Conservation (phyloP, 257 asterid species). For the Nicotiana attenuata region DNA sequence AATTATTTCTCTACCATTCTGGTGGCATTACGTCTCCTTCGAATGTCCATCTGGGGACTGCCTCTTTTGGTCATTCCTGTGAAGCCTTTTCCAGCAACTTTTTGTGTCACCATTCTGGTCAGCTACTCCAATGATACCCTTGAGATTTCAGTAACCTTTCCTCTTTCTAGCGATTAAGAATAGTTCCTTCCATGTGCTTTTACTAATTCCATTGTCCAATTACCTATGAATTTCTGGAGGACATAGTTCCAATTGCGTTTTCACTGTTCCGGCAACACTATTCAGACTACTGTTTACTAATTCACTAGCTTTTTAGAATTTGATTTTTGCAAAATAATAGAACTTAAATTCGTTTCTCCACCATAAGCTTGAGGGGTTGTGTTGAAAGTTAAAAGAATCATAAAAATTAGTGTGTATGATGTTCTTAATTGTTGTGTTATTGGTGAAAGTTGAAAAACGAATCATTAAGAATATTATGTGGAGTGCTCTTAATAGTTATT, state of each 20-base stretch:
- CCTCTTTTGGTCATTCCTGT: background rate
- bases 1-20: background rate
- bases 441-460: background rate
- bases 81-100: background rate
- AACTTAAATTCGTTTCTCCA: background rate
- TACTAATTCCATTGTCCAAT: background rate
- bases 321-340: background rate
- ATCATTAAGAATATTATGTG: background rate
- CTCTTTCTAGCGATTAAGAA: background rate
- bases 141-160: background rate
- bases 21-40: background rate
- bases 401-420: background rate
- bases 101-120: background rate
- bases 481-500: background rate
- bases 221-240: background rate
- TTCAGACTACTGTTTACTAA: background rate
- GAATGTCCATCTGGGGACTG: background rate
- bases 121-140: background rate
- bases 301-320: background rate
- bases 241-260: background rate
- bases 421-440: background rate
- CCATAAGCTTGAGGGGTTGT: background rate
- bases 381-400: background rate
- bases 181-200: background rate
- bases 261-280: background rate